phyloP scores from a whole-genome alignment of 176 grass and related monocot species.

The Triticum timopheevii region DNA sequence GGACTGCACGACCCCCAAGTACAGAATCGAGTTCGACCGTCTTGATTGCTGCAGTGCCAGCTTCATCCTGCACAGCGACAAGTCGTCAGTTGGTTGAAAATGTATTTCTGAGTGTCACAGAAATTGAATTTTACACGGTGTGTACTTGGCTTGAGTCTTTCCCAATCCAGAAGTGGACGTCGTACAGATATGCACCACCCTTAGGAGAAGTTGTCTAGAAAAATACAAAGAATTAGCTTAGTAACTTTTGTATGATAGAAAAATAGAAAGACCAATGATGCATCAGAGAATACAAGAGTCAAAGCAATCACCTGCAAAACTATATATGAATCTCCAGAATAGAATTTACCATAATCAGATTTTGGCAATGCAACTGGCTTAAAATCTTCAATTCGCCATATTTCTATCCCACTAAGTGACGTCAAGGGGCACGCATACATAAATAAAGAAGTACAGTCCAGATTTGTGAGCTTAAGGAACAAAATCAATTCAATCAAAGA shows the following conservation, averaged over 20 bases:
- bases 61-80: conserved; percentile 74
- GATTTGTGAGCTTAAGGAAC: neutral
- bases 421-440: conserved; percentile 44
- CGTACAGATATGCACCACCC: conserved; percentile 60
- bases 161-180: conserved; percentile 93
- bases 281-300: neutral
- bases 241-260: neutral
- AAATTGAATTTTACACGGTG: neutral
- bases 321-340: conserved; percentile 93
- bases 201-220: conserved; percentile 70
- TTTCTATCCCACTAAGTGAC: conserved; percentile 75
- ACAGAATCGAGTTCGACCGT: conserved; percentile 85
- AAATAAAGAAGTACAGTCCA: neutral
- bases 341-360: conserved; percentile 93
- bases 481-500: conserved; percentile 1
- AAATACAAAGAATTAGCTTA: conserved; percentile 14
- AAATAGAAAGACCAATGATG: neutral
- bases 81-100: neutral
- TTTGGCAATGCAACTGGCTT: conserved; percentile 81
- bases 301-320: conserved; percentile 71
- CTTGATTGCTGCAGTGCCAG: conserved; percentile 97
- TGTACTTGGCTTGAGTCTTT: conserved; percentile 87
- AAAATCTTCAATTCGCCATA: conserved; percentile 98
- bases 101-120: neutral
- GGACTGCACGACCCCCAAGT: conserved; percentile 90